A percentile compares a stretch with the other conserved stretches of the same genome.
These are phyloP conservation scores for Perilla frutescens DNA, from an alignment of 257 asterid species.

Conservation along the genomic window DNA sequence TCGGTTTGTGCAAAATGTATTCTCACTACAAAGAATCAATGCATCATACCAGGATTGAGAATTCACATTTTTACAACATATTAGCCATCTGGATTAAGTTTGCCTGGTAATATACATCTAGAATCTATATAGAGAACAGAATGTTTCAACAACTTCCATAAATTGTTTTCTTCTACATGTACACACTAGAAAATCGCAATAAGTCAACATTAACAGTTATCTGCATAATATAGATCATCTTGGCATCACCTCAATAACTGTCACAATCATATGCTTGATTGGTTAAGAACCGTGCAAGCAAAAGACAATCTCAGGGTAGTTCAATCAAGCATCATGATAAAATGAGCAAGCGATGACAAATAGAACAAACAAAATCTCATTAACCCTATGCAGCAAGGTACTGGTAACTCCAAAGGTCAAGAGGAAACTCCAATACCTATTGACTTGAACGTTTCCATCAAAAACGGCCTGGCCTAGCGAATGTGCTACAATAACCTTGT, in stretches of 20 bases:
- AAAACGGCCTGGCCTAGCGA: conserved; percentile 88
- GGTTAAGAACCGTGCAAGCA: background rate
- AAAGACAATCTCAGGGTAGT: background rate
- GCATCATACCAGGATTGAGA: background rate
- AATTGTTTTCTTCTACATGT: conserved; percentile 7
- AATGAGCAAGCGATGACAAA: background rate
- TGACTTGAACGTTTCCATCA: conserved; percentile 93
- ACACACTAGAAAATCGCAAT: background rate
- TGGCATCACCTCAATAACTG: background rate
- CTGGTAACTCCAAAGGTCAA: background rate
- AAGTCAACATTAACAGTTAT: background rate
- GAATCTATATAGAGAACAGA: background rate
- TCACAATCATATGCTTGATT: too few species aligned
- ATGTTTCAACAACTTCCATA: background rate
- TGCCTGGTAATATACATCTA: background rate
- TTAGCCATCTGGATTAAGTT: background rate
- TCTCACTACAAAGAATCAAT: background rate
- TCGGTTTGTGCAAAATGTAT: background rate
- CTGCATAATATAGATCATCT: background rate
- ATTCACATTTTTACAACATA: background rate
- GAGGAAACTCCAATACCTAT: conserved; percentile 57
- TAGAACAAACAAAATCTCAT: background rate
- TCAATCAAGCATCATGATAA: conserved; percentile 19
- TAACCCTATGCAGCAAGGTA: background rate
- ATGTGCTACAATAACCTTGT: conserved; percentile 95